phyloP scores from a whole-genome alignment of 768 basidiomycete species.

The Trametopsis cervina region DNA sequence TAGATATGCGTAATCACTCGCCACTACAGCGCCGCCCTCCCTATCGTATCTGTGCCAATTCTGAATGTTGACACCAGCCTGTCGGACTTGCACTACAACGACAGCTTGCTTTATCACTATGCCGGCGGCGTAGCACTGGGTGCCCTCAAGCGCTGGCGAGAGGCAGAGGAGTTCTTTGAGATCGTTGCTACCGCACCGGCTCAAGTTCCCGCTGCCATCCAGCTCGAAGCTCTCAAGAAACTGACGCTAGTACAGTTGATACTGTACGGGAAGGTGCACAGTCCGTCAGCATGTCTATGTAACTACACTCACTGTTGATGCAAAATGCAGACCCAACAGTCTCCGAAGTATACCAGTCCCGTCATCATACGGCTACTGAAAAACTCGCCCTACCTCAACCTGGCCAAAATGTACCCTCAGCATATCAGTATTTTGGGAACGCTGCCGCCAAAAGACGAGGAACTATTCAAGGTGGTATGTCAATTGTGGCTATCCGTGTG shows the following conservation, averaged over 20 bases:
- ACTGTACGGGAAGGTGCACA: constrained; percentile 58
- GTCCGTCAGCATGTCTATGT: not conserved
- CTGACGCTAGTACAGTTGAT: constrained; percentile 74
- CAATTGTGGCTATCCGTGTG: not conserved
- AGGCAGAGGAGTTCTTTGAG: constrained; percentile 76
- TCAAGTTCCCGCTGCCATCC: constrained; percentile 56
- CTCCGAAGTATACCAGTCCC: constrained; percentile 72
- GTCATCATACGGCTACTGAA: constrained; percentile 57
- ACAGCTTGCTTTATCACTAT: constrained; percentile 84
- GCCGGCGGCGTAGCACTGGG: constrained; percentile 63
- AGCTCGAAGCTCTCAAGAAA: constrained; percentile 86
- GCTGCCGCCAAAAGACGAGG: constrained; percentile 48
- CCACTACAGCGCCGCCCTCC: constrained; percentile 50
- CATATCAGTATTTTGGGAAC: constrained; percentile 37
- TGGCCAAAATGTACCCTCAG: constrained; percentile 63
- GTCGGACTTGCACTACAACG: constrained; percentile 69
- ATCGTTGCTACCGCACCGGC: constrained; percentile 52
- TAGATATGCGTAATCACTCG: constrained; percentile 53
- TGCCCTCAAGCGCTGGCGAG: constrained; percentile 56
- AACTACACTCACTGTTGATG: not conserved
- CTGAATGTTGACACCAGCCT: constrained; percentile 50
- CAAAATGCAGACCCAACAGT: not conserved
- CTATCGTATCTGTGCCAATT: constrained; percentile 57
- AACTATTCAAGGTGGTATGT: constrained; percentile 46
- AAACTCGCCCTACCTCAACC: constrained; percentile 53